Base-by-base conservation (phyloP, 2,329 filamentous ascomycete genomes). In the Botrytis elliptica region DNA sequence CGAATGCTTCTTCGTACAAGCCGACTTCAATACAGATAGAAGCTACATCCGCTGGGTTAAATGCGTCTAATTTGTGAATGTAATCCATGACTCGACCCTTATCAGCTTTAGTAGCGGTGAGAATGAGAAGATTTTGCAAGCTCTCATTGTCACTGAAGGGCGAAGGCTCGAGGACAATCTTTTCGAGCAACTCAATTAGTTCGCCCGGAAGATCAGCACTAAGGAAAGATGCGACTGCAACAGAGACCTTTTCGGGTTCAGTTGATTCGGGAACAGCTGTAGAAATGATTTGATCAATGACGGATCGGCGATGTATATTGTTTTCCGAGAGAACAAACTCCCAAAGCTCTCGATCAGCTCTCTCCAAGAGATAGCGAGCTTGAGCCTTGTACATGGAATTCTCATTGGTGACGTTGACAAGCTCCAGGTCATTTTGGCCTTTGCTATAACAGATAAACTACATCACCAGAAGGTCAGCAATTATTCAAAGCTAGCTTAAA, bases 331-430 rank as follows among this genome's bases (percentile, higher is more conserved):
- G 88, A 22, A 98, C 96, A 81, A 98, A 99, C 70, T 88, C 87
- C 97, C 97, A 99, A 66, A 99, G 90, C 82, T 99, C 96, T 3
- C 86, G 83, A 80, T 99, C 96, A 55, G 93, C 92, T 77, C 96
- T 92, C 80, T 98, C 95, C 70, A 99, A 86, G 38, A 99, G 88
- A 83, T 99, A 99, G 55, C 96, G 92, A 74, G 95, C 95, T 84
- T 99, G 96, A n/a, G 93, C 93, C 80, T 95, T 92, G 88, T 97
- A 99, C 96, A 99, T 99, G n/a, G 93, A 91, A 85, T 99, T 99
- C 84, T 99, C 97, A 79, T 98, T 99, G 81, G 96, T 98, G 81
- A 99, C 95, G 83, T 93, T 96, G 84, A 99, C 95, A 73, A 99
- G 89, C 84, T 99, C n/a, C n/a, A n/a, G n/a, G n/a, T n/a, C n/a